Percentiles rank a stretch among this genome's conserved stretches.
phyloP scores from a whole-genome alignment of 1,139 yeast species.

The Zygosaccharomyces sapae region DNA sequence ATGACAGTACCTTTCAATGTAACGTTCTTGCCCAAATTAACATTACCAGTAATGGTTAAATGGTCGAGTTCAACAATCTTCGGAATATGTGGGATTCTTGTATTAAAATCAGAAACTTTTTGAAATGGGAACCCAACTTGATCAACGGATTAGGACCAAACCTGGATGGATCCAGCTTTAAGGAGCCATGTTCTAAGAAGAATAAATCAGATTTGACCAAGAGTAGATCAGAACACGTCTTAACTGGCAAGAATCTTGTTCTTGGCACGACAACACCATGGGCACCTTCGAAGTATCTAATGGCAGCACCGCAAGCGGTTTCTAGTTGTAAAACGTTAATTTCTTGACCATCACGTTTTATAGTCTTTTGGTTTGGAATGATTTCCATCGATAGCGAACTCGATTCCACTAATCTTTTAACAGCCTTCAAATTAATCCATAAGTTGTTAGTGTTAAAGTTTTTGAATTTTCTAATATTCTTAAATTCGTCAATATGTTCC shows the following conservation, averaged over 20 bases:
- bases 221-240: conserved; percentile 91
- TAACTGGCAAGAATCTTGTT: conserved; percentile 94
- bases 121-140: conserved; percentile 93
- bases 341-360: conserved; percentile 70
- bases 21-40: conserved; percentile 82
- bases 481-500: conserved; percentile 97
- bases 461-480: conserved; percentile 94
- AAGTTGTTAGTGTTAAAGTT: conserved; percentile 96
- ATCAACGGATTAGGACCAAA: conserved; percentile 93
- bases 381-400: conserved; percentile 86
- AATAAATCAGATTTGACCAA: conserved; percentile 96
- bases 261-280: conserved; percentile 99
- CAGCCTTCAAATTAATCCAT: conserved; percentile 94
- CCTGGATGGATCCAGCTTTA: conserved; percentile 77
- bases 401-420: conserved; percentile 84
- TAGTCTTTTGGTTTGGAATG: conserved; percentile 88
- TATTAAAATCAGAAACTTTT: conserved; percentile 87
- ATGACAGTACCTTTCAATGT: conserved; percentile 95
- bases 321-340: conserved; percentile 89
- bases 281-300: conserved; percentile 90
- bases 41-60: conserved; percentile 96
- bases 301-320: conserved; percentile 99
- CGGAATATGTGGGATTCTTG: conserved; percentile 93
- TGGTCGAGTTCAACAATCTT: conserved; percentile 94
- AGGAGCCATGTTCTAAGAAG: conserved; percentile 85